Conservation (phyloP, 805 yeast genomes). For the Saturnispora sekii region DNA sequence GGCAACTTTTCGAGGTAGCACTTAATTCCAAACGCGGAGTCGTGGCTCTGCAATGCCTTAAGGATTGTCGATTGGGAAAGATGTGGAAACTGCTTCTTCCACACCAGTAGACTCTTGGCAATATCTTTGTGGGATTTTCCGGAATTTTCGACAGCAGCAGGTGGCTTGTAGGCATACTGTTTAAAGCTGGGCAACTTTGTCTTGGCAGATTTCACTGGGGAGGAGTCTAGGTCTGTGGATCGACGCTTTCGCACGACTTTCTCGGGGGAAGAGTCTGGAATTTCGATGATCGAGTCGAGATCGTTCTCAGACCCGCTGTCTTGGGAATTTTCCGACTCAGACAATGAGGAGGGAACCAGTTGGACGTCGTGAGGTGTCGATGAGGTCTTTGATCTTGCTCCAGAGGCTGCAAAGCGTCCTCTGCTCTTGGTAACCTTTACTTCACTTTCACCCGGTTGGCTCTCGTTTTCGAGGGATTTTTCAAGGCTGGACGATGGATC, state of each 20-base stretch:
- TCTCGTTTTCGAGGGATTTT: no score
- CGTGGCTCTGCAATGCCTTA: constrained; percentile 24
- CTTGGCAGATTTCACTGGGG: constrained; percentile 17
- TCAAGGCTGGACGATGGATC: no score
- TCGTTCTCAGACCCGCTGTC: no score
- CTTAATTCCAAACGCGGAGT: constrained; percentile 26
- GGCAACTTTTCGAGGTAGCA: constrained; percentile 21
- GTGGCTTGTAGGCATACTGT: constrained; percentile 30
- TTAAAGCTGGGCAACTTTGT: constrained; percentile 27
- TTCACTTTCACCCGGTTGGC: neutral
- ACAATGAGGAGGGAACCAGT: no score
- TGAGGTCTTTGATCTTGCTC: neutral
- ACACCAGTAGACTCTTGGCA: neutral
- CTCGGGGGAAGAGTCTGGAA: constrained; percentile 39
- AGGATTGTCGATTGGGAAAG: constrained; percentile 23
- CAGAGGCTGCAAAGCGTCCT: neutral
- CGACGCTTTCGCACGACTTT: constrained; percentile 14
- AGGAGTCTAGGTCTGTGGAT: constrained; percentile 12
- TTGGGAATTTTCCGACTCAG: no score
- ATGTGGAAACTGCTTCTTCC: constrained; percentile 24
- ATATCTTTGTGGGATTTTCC: no score
- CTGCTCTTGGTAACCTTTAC: neutral
- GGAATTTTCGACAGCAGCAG: neutral
- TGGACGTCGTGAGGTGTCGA: neutral
- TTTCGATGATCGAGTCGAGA: constrained; percentile 30